Percentiles rank a stretch among this genome's conserved stretches.
phyloP scores from a whole-genome alignment of 306 rosid species.

The Quillaja saponaria region DNA sequence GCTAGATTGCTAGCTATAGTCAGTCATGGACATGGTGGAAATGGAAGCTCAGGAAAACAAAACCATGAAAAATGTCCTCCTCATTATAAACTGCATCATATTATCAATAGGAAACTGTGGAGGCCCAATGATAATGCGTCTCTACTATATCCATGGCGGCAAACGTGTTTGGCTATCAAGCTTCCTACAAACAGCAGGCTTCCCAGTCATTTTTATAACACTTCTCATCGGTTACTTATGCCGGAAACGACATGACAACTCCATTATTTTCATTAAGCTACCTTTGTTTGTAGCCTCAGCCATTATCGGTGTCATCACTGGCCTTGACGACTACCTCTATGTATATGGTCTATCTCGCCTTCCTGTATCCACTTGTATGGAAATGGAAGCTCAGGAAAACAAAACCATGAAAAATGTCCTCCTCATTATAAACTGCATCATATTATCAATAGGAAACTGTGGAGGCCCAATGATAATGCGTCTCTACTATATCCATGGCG shows the following conservation, averaged over 20 bases:
- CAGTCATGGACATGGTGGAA: no score
- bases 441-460: no score
- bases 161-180: constrained; percentile 66
- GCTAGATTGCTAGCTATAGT: no score
- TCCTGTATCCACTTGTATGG: constrained; percentile 76
- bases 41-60: not conserved
- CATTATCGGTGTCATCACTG: constrained; percentile 53
- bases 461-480: constrained; percentile 76
- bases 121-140: constrained; percentile 70
- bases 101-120: constrained; percentile 51
- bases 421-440: no score
- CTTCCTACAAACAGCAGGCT: constrained; percentile 67
- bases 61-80: constrained; percentile 36
- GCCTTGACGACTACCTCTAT: constrained; percentile 64
- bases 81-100: constrained; percentile 42
- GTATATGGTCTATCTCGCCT: constrained; percentile 62
- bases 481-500: constrained; percentile 80
- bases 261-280: constrained; percentile 37
- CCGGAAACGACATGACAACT: constrained; percentile 24
- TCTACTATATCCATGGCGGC: constrained; percentile 80
- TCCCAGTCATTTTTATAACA: constrained; percentile 60
- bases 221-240: constrained; percentile 34
- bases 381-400: no score
- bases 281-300: constrained; percentile 45
- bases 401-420: no score